Conservation (phyloP, 176 grass and related monocot genomes). For the Puccinellia tenuiflora region DNA sequence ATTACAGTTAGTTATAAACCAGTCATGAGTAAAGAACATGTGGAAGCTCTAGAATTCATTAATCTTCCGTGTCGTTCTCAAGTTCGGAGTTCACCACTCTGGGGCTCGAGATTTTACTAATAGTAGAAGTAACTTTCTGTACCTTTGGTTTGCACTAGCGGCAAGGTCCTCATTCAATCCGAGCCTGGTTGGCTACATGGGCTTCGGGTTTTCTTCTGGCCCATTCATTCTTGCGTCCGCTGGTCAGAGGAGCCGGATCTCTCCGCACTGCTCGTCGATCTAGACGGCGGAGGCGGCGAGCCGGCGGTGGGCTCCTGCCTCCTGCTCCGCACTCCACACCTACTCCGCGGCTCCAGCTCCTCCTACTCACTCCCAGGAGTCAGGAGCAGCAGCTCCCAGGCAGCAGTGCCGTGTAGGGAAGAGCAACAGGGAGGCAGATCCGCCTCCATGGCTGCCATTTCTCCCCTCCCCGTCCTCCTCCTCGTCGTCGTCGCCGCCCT, state of each 20-base stretch:
- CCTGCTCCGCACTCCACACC: neutral
- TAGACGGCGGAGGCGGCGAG: no score
- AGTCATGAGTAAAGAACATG: no score
- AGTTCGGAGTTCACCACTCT: no score
- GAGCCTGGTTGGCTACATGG: neutral
- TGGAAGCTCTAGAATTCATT: no score
- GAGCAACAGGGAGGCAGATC: conserved; percentile 6
- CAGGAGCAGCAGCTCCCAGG: neutral
- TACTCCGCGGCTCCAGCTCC: neutral
- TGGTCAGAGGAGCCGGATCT: neutral
- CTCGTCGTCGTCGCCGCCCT: conserved; percentile 2
- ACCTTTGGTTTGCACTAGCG: neutral
- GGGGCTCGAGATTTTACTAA: no score
- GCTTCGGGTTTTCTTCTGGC: neutral
- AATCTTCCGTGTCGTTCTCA: no score
- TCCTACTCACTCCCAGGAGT: neutral
- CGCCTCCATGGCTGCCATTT: conserved; percentile 31
- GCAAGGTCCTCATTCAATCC: neutral
- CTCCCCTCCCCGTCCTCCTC: neutral
- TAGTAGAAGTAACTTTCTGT: no score
- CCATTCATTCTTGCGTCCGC: neutral
- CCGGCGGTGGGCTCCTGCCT: neutral
- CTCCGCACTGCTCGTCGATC: no score
- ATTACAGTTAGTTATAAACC: no score
- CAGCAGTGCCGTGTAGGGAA: neutral